These are phyloP conservation scores for Lophiotrema nucula DNA, from an alignment of 495 filamentous ascomycete genomes.

Conservation along the genomic window DNA sequence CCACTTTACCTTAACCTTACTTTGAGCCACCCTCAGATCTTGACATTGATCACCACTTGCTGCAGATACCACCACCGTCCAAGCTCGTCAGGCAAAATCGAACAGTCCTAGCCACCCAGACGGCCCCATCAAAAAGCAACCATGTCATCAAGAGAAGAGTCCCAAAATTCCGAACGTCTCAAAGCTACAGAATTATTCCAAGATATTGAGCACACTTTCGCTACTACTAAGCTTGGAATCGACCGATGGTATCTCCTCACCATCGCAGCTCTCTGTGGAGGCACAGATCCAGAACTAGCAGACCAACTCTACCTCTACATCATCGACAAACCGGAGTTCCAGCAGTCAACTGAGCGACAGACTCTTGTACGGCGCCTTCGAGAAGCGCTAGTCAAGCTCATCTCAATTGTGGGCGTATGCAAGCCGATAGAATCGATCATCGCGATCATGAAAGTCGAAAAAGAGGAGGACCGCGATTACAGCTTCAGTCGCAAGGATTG, in stretches of 20 bases:
- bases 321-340: constrained; percentile 44
- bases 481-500: constrained; percentile 44
- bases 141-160: too few relatives aligned
- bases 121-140: too few relatives aligned
- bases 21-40: too few relatives aligned
- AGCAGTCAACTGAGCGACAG: constrained; percentile 44
- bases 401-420: constrained; percentile 54
- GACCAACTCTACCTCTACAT: constrained; percentile 54
- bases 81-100: too few relatives aligned
- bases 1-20: too few relatives aligned
- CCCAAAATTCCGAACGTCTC: too few relatives aligned
- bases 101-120: too few relatives aligned
- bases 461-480: constrained; percentile 53
- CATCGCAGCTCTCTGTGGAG: constrained; percentile 46
- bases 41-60: too few relatives aligned
- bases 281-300: constrained; percentile 49
- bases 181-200: constrained; percentile 5
- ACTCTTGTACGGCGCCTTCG: constrained; percentile 52
- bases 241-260: constrained; percentile 11
- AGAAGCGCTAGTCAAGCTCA: constrained; percentile 53
- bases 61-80: too few relatives aligned
- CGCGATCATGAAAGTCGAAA: constrained; percentile 49
- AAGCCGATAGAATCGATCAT: constrained; percentile 54
- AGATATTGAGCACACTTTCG: constrained; percentile 6
- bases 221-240: constrained; percentile 1